These are phyloP conservation scores for Chytridiales sp. DNA, from an alignment of 371 early-diverging fungal genomes.

Conservation along the genomic window DNA sequence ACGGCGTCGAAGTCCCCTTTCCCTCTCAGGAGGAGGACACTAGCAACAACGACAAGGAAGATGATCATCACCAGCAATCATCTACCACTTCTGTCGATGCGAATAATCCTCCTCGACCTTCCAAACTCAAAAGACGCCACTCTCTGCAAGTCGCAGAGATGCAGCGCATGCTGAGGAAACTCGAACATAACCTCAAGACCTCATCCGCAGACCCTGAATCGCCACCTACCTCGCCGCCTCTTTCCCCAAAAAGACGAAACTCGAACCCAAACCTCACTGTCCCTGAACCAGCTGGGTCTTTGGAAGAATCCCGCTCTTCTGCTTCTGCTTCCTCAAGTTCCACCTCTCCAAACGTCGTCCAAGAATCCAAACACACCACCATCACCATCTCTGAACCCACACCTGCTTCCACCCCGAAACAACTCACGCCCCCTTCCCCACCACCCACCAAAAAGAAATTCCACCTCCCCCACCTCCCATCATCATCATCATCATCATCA, in stretches of 20 bases:
- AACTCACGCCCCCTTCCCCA: not conserved
- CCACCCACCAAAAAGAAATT: not conserved
- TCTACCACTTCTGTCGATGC: not conserved
- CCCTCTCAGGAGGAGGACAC: not conserved
- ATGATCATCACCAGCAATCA: not conserved
- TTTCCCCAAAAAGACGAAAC: not conserved
- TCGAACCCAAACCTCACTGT: not conserved
- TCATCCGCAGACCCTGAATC: not conserved
- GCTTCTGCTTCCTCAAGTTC: no score
- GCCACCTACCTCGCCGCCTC: no score
- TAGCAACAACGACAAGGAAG: not conserved
- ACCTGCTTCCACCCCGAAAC: not conserved
- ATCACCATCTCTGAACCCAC: not conserved
- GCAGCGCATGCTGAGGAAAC: constrained; percentile 25
- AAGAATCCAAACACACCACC: no score
- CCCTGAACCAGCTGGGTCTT: no score
- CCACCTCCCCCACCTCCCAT: no score
- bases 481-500: no score
- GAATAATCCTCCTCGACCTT: not conserved
- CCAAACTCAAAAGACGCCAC: constrained; percentile 20
- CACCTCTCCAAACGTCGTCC: no score
- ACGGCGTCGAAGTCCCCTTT: constrained; percentile 28
- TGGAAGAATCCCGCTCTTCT: no score
- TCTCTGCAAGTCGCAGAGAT: constrained; percentile 30
- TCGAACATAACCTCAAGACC: constrained; percentile 14